These are phyloP conservation scores for Fusarium nurragi DNA, from an alignment of 2,329 filamentous ascomycete species.

Conservation along the genomic window DNA sequence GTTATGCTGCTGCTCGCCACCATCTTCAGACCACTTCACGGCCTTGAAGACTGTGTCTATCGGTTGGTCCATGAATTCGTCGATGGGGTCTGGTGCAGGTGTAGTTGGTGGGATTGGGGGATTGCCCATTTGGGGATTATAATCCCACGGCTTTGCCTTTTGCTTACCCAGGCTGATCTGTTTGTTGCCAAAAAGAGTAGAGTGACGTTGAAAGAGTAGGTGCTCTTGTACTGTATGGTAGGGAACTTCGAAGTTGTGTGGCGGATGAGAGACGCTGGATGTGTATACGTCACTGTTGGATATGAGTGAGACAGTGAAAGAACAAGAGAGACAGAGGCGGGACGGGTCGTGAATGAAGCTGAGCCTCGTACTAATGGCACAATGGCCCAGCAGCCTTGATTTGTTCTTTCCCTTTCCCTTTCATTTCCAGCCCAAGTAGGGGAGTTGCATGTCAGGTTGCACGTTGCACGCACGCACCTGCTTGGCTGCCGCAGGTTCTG, in stretches of 20 bases:
- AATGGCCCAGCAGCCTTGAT: slow-evolving; percentile 13
- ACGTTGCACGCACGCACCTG: slow-evolving; percentile 28
- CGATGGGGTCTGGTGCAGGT: not conserved
- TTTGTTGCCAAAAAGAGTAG: not conserved
- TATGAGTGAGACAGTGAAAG: slow-evolving; percentile 6
- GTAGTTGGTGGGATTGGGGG: not conserved
- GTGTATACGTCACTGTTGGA: slow-evolving; percentile 14
- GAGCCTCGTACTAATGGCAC: slow-evolving; percentile 4
- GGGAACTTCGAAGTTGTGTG: not conserved
- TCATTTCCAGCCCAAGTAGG: slow-evolving; percentile 27
- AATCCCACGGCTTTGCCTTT: not conserved
- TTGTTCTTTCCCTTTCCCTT: slow-evolving; percentile 6
- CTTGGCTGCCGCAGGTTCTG: slow-evolving; percentile 31
- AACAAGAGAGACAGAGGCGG: slow-evolving; percentile 11
- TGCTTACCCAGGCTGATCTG: not conserved
- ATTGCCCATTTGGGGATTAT: not conserved
- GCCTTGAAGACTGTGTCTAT: slow-evolving; percentile 9
- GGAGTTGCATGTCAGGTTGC: slow-evolving; percentile 29
- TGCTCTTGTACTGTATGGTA: not conserved
- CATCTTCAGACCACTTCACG: slow-evolving; percentile 16
- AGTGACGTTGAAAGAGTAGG: not conserved
- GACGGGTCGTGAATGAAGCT: slow-evolving; percentile 35
- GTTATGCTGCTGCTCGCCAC: not conserved
- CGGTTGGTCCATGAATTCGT: slow-evolving; percentile 6
- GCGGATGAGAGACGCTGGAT: not conserved